These are phyloP conservation scores for Pyrenula massariospora DNA, from an alignment of 495 filamentous ascomycete genomes.

Conservation along the genomic window DNA sequence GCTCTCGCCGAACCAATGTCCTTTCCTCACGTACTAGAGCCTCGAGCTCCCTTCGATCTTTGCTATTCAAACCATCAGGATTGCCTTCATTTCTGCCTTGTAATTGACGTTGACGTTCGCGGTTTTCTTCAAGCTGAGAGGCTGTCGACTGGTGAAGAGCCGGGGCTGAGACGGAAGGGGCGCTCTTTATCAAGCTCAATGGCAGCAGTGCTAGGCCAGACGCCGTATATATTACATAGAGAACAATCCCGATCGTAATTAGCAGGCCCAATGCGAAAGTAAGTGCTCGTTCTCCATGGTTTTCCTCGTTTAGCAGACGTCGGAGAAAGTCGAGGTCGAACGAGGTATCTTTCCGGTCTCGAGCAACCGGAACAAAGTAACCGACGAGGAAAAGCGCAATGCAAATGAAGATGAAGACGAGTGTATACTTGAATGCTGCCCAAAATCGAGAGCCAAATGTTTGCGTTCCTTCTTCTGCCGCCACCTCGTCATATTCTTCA, in stretches of 20 bases:
- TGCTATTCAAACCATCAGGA: constrained; percentile 58
- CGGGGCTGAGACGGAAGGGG: constrained; percentile 68
- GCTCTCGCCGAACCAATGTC: constrained; percentile 80
- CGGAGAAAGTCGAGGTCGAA: constrained; percentile 86
- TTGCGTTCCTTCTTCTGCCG: constrained; percentile 63
- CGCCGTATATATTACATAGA: constrained; percentile 83
- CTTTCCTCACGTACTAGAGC: constrained; percentile 78
- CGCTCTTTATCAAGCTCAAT: constrained; percentile 79
- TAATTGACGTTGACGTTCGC: constrained; percentile 81
- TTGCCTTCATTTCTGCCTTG: constrained; percentile 76
- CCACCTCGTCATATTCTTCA: constrained; percentile 88
- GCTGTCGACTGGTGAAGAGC: constrained; percentile 62
- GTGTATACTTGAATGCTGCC: constrained; percentile 82
- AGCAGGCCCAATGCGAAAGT: constrained; percentile 80
- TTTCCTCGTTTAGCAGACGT: constrained; percentile 64
- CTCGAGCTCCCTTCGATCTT: constrained; percentile 83
- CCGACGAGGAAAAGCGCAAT: constrained; percentile 81
- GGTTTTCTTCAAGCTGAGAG: constrained; percentile 70
- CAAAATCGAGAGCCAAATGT: constrained; percentile 56
- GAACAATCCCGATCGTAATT: constrained; percentile 68
- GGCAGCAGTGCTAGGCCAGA: constrained; percentile 82
- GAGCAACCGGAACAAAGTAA: constrained; percentile 78
- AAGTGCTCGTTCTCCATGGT: constrained; percentile 84
- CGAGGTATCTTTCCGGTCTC: constrained; percentile 43
- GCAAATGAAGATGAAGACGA: constrained; percentile 68